Conservation (phyloP, 2,329 filamentous ascomycete genomes). For the Lachnellula hyalina region DNA sequence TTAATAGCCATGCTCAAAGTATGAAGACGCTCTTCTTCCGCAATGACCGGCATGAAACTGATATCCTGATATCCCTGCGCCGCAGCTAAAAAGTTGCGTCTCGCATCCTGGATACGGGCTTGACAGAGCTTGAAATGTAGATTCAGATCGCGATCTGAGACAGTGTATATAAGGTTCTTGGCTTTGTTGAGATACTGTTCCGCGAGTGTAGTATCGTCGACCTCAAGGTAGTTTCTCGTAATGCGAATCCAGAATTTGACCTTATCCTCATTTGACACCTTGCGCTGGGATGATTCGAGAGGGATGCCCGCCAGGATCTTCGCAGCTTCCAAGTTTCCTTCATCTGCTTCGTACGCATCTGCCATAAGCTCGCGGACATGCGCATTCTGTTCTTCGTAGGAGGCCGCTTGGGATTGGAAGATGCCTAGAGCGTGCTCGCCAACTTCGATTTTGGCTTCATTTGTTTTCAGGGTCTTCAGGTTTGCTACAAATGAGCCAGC, state of each 20-base stretch:
- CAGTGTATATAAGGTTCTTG: slow-evolving; percentile 82
- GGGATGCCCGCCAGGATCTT: slow-evolving; percentile 76
- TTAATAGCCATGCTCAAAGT: slow-evolving; percentile 84
- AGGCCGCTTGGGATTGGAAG: slow-evolving; percentile 57
- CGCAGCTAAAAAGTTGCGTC: slow-evolving; percentile 83
- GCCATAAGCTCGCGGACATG: slow-evolving; percentile 75
- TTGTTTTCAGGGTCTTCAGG: slow-evolving; percentile 55
- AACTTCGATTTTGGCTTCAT: slow-evolving; percentile 67
- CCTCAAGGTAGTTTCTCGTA: slow-evolving; percentile 88
- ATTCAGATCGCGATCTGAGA: slow-evolving; percentile 66
- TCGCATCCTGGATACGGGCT: slow-evolving; percentile 87
- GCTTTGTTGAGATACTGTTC: slow-evolving; percentile 89
- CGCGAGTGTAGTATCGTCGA: slow-evolving; percentile 81
- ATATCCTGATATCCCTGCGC: slow-evolving; percentile 85
- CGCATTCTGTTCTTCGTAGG: slow-evolving; percentile 81
- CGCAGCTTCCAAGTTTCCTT: slow-evolving; percentile 76
- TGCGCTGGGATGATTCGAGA: slow-evolving; percentile 82
- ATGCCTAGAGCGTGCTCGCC: slow-evolving; percentile 67
- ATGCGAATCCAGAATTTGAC: slow-evolving; percentile 88
- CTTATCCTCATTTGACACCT: slow-evolving; percentile 75
- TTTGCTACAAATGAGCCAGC: slow-evolving; percentile 52
- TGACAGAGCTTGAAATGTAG: slow-evolving; percentile 88
- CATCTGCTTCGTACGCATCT: slow-evolving; percentile 73
- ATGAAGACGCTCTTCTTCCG: slow-evolving; percentile 78
- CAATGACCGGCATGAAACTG: slow-evolving; percentile 70